phyloP scores from a whole-genome alignment of 352 stramenopile genomes.

The Phytophthora gonapodyides region DNA sequence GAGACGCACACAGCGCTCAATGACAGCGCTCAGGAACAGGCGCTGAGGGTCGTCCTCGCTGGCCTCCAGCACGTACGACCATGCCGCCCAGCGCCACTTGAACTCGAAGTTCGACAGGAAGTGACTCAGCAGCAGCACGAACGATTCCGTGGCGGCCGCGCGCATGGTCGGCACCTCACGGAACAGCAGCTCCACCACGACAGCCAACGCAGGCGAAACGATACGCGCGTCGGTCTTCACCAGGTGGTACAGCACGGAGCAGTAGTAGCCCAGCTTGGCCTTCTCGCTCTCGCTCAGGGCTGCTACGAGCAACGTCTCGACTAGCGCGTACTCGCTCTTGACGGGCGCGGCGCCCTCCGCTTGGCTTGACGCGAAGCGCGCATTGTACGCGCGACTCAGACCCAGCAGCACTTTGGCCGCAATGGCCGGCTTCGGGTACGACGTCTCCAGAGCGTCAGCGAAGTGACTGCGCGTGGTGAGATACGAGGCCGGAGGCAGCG shows the following conservation, averaged over 20 bases:
- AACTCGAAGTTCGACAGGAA: conserved; percentile 90
- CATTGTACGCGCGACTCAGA: conserved; percentile 62
- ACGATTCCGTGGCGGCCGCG: conserved; percentile 54
- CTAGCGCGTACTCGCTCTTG: conserved; percentile 80
- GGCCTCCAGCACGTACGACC: conserved; percentile 78
- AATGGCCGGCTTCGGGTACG: conserved; percentile 69
- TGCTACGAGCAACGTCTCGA: conserved; percentile 74
- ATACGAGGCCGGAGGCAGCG: conserved; percentile 74
- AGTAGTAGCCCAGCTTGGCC: conserved; percentile 65
- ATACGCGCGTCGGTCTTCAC: conserved; percentile 73
- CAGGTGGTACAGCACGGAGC: conserved; percentile 74
- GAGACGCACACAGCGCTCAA: conserved; percentile 83
- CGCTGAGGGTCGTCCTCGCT: conserved; percentile 81
- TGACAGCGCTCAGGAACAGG: conserved; percentile 83
- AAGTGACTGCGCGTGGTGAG: conserved; percentile 63
- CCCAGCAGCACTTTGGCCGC: conserved; percentile 73
- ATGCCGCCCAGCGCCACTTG: conserved; percentile 85
- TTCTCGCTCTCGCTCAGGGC: conserved; percentile 52
- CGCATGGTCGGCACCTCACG: conserved; percentile 80
- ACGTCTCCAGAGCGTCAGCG: conserved; percentile 59
- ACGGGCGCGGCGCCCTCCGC: conserved; percentile 31
- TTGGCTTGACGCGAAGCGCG: conserved; percentile 51
- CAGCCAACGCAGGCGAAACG: conserved; percentile 75
- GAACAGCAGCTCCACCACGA: conserved; percentile 86
- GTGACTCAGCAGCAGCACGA: conserved; percentile 84